Conservation (phyloP, 768 basidiomycete genomes). For the Amanita brunnescens region DNA sequence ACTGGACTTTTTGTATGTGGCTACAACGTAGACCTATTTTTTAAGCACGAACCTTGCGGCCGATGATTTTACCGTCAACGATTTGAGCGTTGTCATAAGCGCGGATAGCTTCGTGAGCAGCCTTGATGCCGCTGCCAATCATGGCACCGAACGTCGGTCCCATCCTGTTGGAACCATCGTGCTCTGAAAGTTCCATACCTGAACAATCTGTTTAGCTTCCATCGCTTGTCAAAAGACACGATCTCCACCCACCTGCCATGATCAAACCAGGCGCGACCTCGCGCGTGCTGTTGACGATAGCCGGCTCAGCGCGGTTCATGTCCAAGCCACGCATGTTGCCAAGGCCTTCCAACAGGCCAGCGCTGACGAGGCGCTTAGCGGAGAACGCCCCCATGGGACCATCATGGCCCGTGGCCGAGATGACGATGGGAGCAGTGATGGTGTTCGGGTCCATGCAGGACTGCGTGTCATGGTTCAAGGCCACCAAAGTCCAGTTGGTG, state of each 20-base stretch:
- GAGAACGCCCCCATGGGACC: conserved; percentile 78
- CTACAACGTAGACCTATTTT: background rate
- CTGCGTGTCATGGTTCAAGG: conserved; percentile 64
- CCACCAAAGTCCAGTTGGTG: conserved; percentile 44
- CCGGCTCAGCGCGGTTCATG: conserved; percentile 77
- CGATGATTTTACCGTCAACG: conserved; percentile 48
- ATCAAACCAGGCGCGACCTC: conserved; percentile 71
- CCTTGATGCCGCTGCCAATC: conserved; percentile 70
- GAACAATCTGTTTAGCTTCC: background rate
- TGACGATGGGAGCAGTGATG: conserved; percentile 69
- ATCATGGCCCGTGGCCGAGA: conserved; percentile 70
- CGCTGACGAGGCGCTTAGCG: conserved; percentile 69
- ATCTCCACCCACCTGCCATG: conserved; percentile 47
- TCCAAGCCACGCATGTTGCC: conserved; percentile 77
- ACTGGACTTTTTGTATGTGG: no score
- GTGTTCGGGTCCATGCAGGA: conserved; percentile 75
- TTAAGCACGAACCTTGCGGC: conserved; percentile 13
- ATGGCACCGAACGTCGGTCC: conserved; percentile 75
- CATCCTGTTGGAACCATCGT: conserved; percentile 74
- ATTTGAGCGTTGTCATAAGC: conserved; percentile 41
- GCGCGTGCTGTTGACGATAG: conserved; percentile 69
- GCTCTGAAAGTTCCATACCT: conserved; percentile 81
- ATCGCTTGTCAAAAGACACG: background rate
- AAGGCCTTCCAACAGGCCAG: conserved; percentile 63
- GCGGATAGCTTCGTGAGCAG: conserved; percentile 55